Conservation (phyloP, 129 eudicot species). For the Escallonia herrerae region DNA sequence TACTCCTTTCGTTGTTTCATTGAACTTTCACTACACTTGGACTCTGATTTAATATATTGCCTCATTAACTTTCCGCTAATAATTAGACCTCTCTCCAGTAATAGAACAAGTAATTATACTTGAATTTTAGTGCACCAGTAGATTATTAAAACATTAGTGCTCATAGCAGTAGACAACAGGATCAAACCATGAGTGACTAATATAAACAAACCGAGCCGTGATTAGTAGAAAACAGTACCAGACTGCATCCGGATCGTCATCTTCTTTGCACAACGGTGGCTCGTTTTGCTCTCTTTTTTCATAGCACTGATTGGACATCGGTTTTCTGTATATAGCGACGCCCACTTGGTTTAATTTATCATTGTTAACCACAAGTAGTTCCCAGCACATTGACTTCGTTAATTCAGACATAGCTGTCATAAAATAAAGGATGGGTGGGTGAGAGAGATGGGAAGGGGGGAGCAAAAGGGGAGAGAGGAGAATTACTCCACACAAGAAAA, state of each 20-base stretch:
- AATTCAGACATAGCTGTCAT: slow-evolving; percentile 51
- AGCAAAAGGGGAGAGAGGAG: slow-evolving; percentile 1
- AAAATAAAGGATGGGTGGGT: background rate
- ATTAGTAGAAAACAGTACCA: slow-evolving; percentile 30
- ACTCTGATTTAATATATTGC: no score
- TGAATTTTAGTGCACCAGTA: background rate
- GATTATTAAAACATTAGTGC: background rate
- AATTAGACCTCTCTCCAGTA: background rate
- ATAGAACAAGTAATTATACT: background rate
- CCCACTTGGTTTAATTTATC: slow-evolving; percentile 48
- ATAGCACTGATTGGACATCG: slow-evolving; percentile 62
- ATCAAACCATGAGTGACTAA: background rate
- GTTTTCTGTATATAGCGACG: slow-evolving; percentile 57
- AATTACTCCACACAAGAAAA: background rate
- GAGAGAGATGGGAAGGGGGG: background rate
- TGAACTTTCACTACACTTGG: no score
- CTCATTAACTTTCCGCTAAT: no score
- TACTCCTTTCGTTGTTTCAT: no score
- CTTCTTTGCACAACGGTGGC: slow-evolving; percentile 51
- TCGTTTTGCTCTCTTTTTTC: slow-evolving; percentile 45
- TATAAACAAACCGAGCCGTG: background rate
- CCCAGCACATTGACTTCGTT: slow-evolving; percentile 70
- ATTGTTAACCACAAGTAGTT: slow-evolving; percentile 34
- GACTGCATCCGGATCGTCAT: slow-evolving; percentile 58
- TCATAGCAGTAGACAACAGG: background rate